phyloP scores from a whole-genome alignment of 2,329 filamentous ascomycete species.

The Bisporella sp. region DNA sequence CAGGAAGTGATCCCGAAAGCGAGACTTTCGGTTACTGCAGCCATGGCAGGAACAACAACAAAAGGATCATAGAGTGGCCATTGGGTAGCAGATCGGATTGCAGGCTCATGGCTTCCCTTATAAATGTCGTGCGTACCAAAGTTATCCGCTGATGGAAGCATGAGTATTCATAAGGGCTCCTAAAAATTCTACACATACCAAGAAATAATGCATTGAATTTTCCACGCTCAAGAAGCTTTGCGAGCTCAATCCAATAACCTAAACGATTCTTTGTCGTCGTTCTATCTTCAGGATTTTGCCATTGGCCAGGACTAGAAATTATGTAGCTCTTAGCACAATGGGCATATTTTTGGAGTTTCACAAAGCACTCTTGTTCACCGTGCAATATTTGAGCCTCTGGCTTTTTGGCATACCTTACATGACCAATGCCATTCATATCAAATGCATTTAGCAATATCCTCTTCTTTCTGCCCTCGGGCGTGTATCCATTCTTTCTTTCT shows the following conservation, averaged over 20 bases:
- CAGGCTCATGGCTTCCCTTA: constrained; percentile 46
- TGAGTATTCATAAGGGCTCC: too few species aligned
- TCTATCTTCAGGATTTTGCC: constrained; percentile 48
- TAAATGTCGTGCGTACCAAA: constrained; percentile 61
- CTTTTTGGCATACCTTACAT: constrained; percentile 39
- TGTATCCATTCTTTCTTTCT: too few species aligned
- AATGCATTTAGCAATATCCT: constrained; percentile 58
- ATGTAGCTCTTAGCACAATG: not conserved
- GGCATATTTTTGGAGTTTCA: too few species aligned
- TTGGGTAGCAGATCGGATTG: constrained; percentile 56
- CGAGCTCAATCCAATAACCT: constrained; percentile 57
- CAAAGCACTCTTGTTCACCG: too few species aligned
- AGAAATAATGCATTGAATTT: constrained; percentile 60
- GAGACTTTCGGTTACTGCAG: constrained; percentile 56
- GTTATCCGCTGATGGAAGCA: constrained; percentile 37
- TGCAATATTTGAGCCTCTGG: too few species aligned
- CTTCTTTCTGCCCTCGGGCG: constrained; percentile 31
- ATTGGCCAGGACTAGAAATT: constrained; percentile 19
- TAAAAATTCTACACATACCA: too few species aligned
- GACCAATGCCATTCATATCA: constrained; percentile 58
- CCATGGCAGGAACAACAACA: constrained; percentile 56
- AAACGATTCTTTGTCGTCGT: constrained; percentile 50
- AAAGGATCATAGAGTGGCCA: constrained; percentile 66
- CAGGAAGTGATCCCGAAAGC: constrained; percentile 60
- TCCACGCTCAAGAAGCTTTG: constrained; percentile 53